Base-by-base conservation (phyloP, 352 stramenopile genomes). In the Phytophthora quininea region DNA sequence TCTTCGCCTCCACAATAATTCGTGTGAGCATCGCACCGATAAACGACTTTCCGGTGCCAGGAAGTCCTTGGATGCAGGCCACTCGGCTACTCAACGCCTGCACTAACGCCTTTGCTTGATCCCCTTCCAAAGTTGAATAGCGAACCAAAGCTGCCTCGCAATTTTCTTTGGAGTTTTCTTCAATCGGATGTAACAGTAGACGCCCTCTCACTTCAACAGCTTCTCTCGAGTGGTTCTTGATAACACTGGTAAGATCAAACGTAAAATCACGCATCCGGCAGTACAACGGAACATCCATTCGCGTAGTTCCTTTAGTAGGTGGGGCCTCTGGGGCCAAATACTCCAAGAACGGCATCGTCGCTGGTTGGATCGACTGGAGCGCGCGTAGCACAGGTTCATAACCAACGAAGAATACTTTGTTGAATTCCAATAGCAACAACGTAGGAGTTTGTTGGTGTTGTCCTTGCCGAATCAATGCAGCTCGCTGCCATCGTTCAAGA, bases 1-100 rank as follows among this genome's bases (percentile, higher is more conserved):
- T 52, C 4, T 74, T 62, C 8, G 70, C 70, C 15, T 77, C 54
- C 32, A 92, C 50, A 60, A 97, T 88, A 14, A 87, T 84, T 43
- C 82, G 71, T 29, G 82, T 89, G 33, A 96, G 80, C 19, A 94
- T 76, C 1, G 73, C 80, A 14, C 90, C 90, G 51, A 97, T 88
- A 54, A 92, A 96, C 31, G 82, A 95, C 54, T 97, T 97, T 37
- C 89, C 89, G 46, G 77, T 93, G 48, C 88, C 82, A 52, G 82
- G 77, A 10, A 91, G 86, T 8, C 90, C 90, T 78, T 97, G 89
- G 49, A 96, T 91, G 12, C 93, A 79, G 32, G 80, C 80, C 19
- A 95, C 84, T 50, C 79, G 67, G 37, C 80, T 89, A 19, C 80
- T 88, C 38, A 97, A 70, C 6, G 82, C 82, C n/a, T 84, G 70